Percentiles rank a stretch among this genome's conserved stretches.
Conservation (phyloP, 2,329 filamentous ascomycete genomes). For the Zarea fungicola region DNA sequence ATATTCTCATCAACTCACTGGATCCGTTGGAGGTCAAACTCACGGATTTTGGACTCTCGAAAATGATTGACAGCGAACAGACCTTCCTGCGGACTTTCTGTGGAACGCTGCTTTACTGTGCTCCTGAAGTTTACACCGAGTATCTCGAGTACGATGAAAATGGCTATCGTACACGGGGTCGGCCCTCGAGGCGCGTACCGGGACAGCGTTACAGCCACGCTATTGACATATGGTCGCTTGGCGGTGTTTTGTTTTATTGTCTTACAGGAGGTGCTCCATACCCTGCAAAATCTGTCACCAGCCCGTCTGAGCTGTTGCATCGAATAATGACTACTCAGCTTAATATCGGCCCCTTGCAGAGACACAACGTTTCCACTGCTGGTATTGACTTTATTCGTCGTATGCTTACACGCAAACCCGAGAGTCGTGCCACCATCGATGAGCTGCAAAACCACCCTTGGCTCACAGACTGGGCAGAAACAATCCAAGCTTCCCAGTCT, state of each 20-base stretch:
- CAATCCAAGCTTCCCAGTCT: slow-evolving; percentile 37
- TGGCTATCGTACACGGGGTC: slow-evolving; percentile 57
- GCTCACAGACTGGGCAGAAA: slow-evolving; percentile 44
- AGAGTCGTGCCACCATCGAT: slow-evolving; percentile 66
- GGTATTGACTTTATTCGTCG: slow-evolving; percentile 68
- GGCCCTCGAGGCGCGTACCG: slow-evolving; percentile 53
- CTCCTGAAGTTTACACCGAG: slow-evolving; percentile 88
- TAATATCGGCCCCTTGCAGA: slow-evolving; percentile 59
- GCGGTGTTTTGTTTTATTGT: slow-evolving; percentile 83
- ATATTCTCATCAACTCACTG: slow-evolving; percentile 75
- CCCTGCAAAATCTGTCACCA: slow-evolving; percentile 68
- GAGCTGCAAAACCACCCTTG: slow-evolving; percentile 69
- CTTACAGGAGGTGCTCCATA: slow-evolving; percentile 79
- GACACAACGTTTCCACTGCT: slow-evolving; percentile 52
- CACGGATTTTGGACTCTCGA: slow-evolving; percentile 94
- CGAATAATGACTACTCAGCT: slow-evolving; percentile 78
- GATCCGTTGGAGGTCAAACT: slow-evolving; percentile 80
- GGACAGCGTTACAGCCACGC: slow-evolving; percentile 78
- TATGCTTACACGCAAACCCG: slow-evolving; percentile 81
- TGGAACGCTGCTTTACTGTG: slow-evolving; percentile 91
- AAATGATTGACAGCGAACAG: slow-evolving; percentile 83
- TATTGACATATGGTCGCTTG: slow-evolving; percentile 94
- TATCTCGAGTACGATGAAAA: slow-evolving; percentile 64
- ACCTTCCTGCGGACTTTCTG: slow-evolving; percentile 96
- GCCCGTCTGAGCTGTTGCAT: slow-evolving; percentile 73